These are phyloP conservation scores for Verruconis gallopava DNA, from an alignment of 2,329 filamentous ascomycete genomes.

Conservation along the genomic window DNA sequence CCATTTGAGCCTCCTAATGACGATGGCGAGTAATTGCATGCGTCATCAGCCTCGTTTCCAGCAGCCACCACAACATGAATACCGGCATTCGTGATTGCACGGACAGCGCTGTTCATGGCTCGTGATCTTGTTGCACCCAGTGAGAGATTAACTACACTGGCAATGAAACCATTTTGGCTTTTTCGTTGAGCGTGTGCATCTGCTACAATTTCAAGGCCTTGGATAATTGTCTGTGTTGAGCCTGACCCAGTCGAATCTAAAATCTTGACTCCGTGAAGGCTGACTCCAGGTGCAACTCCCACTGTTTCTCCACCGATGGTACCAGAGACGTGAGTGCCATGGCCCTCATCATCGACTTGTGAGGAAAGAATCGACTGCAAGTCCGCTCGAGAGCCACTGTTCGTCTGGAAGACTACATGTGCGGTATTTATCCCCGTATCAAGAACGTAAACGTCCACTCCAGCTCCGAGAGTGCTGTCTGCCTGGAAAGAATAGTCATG, in stretches of 20 bases:
- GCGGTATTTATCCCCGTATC: constrained; percentile 35
- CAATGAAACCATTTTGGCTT: constrained; percentile 25
- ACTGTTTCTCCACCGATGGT: constrained; percentile 31
- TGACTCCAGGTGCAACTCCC: constrained; percentile 35
- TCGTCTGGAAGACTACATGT: constrained; percentile 27
- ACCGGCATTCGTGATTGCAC: constrained; percentile 20
- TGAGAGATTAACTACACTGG: constrained; percentile 36
- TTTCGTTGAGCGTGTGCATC: constrained; percentile 31
- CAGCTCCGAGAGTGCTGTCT: constrained; percentile 21
- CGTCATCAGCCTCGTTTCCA: constrained; percentile 25
- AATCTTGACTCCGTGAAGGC: constrained; percentile 39
- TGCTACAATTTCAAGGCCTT: constrained; percentile 36
- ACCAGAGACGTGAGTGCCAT: constrained; percentile 36
- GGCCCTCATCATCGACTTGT: constrained; percentile 30
- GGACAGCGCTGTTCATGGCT: constrained; percentile 17
- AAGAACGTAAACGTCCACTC: constrained; percentile 37
- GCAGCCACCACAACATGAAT: constrained; percentile 30
- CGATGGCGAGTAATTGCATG: constrained; percentile 23
- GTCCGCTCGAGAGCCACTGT: constrained; percentile 22
- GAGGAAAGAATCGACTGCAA: constrained; percentile 10
- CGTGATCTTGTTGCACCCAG: constrained; percentile 24
- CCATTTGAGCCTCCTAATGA: constrained; percentile 23
- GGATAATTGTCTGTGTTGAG: constrained; percentile 33
- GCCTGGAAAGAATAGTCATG: constrained; percentile 31
- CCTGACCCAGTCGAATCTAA: constrained; percentile 34